Conservation (phyloP, 495 filamentous ascomycete genomes). For the Hypoxylon fuscum region DNA sequence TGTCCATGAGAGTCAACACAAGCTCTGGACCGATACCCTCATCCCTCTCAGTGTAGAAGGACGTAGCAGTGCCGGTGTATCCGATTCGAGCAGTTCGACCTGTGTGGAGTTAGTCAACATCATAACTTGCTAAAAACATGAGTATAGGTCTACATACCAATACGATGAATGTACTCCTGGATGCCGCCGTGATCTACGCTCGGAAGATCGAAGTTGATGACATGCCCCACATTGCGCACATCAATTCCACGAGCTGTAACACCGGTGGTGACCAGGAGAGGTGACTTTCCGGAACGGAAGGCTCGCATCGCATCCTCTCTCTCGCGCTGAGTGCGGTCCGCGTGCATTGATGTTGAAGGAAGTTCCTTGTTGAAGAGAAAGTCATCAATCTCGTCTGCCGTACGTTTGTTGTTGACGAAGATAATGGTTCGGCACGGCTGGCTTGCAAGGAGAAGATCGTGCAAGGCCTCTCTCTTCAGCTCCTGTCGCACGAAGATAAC, state of each 20-base stretch:
- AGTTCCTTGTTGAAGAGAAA: conserved; percentile 80
- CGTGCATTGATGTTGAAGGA: conserved; percentile 86
- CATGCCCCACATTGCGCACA: conserved; percentile 83
- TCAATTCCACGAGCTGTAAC: conserved; percentile 92
- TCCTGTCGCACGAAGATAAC: conserved; percentile 68
- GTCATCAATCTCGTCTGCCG: conserved; percentile 85
- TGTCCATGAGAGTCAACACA: conserved; percentile 82
- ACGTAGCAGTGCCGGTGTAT: conserved; percentile 83
- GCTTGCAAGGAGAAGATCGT: conserved; percentile 74
- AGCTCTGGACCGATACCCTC: conserved; percentile 72
- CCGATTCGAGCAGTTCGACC: conserved; percentile 95
- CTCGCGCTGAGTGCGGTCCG: conserved; percentile 87
- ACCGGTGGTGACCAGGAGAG: conserved; percentile 85
- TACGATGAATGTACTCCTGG: conserved; percentile 92
- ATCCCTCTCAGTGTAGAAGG: conserved; percentile 81
- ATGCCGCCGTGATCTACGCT: conserved; percentile 78
- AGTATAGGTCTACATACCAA: conserved; percentile 65
- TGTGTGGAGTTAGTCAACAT: conserved; percentile 47
- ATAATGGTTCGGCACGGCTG: conserved; percentile 83
- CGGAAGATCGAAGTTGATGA: conserved; percentile 94
- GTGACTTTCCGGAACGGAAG: conserved; percentile 76
- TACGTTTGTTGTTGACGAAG: conserved; percentile 83
- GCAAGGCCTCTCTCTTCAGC: conserved; percentile 73
- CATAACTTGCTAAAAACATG: background rate
- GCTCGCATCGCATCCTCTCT: conserved; percentile 91